These are phyloP conservation scores for Psidium friedrichsthalianum DNA, from an alignment of 345 rosid species.

Conservation along the genomic window DNA sequence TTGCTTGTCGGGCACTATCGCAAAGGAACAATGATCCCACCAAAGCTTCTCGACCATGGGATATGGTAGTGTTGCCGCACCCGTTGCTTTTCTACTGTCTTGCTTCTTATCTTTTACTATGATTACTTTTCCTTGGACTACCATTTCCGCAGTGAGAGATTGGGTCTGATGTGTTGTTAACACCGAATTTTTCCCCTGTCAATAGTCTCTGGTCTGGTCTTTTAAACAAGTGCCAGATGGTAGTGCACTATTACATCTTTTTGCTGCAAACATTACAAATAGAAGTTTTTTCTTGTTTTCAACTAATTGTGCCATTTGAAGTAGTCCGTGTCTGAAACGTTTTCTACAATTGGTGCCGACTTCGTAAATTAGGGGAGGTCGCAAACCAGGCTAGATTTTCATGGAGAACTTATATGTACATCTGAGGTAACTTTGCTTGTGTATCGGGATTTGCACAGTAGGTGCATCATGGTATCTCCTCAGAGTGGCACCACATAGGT, in stretches of 20 bases:
- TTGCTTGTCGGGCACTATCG: conserved; percentile 87
- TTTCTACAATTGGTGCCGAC: background rate
- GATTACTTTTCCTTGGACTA: background rate
- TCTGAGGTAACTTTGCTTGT: background rate
- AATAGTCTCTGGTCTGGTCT: background rate
- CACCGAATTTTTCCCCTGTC: background rate
- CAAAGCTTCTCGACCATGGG: conserved; percentile 99
- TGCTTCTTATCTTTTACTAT: background rate
- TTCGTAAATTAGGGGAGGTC: background rate
- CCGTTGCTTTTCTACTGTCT: background rate
- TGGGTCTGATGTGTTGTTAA: background rate
- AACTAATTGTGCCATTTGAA: background rate
- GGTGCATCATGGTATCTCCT: background rate
- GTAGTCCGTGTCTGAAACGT: background rate
- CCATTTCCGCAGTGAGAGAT: background rate
- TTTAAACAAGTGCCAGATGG: background rate
- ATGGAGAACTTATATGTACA: background rate
- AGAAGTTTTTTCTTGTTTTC: background rate
- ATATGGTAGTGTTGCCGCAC: conserved; percentile 35
- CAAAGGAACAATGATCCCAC: conserved; percentile 80
- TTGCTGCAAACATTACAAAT: background rate
- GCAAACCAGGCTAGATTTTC: background rate
- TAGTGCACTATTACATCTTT: background rate
- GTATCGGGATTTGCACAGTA: background rate
- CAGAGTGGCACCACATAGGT: background rate